A percentile compares a stretch with the other conserved stretches of the same genome.
Conservation (phyloP, 1,284 basidiomycete species). For the Microbotryum lychnidis-dioicae region DNA sequence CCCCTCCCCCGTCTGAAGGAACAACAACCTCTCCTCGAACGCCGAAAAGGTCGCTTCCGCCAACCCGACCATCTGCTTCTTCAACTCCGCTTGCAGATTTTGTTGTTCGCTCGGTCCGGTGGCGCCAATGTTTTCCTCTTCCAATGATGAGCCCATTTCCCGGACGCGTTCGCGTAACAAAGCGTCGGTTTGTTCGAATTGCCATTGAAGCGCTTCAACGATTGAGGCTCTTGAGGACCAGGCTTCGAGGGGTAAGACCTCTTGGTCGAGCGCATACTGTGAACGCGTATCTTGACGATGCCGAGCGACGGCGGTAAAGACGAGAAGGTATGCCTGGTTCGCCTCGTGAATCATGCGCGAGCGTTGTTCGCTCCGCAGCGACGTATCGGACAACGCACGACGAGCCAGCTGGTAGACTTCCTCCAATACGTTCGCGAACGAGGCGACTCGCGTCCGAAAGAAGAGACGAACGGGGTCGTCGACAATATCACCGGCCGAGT, state of each 20-base stretch:
- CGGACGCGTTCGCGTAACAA: conserved; percentile 46
- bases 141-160: conserved; percentile 45
- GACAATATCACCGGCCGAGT: conserved; percentile 43
- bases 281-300: conserved; percentile 62
- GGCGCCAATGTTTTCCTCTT: conserved; percentile 33
- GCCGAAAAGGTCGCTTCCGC: conserved; percentile 41
- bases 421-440: conserved; percentile 40
- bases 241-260: conserved; percentile 52
- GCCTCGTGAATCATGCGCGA: conserved; percentile 55
- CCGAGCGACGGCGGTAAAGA: conserved; percentile 61
- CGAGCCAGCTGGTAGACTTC: conserved; percentile 36
- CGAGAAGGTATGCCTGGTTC: conserved; percentile 63
- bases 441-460: conserved; percentile 52
- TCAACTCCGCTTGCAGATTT: conserved; percentile 38
- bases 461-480: conserved; percentile 77
- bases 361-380: conserved; percentile 37
- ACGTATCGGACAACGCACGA: conserved; percentile 26
- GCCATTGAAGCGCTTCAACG: conserved; percentile 60
- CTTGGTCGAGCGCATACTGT: conserved; percentile 62
- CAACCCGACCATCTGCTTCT: conserved; percentile 40
- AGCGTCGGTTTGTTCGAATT: conserved; percentile 60
- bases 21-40: conserved; percentile 41
- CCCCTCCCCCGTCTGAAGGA: conserved; percentile 35
- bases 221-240: conserved; percentile 71
- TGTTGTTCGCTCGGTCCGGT: conserved; percentile 34